Percentiles rank a stretch among this genome's conserved stretches.
Conservation (phyloP, 1,284 basidiomycete species). For the Schizophyllum amplum region DNA sequence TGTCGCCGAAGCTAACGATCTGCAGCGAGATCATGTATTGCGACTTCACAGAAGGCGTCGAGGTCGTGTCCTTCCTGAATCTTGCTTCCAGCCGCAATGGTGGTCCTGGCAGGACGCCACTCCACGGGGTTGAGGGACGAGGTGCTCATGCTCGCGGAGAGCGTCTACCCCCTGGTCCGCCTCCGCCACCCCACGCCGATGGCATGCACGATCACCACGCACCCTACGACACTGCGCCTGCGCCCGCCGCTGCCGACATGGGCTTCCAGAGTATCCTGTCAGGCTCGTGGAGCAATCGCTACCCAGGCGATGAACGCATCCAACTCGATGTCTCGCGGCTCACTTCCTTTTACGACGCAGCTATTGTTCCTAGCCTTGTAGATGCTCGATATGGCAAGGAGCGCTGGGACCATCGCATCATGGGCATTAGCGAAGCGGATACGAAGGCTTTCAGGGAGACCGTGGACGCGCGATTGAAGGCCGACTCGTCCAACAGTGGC, state of each 20-base stretch:
- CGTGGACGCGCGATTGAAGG: conserved; percentile 11
- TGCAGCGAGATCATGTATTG: conserved; percentile 46
- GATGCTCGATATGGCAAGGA: conserved; percentile 19
- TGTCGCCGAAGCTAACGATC: background rate
- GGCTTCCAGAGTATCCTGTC: conserved; percentile 24
- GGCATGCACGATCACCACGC: background rate
- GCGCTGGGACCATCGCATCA: conserved; percentile 26
- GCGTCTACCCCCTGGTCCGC: background rate
- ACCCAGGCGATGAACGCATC: conserved; percentile 36
- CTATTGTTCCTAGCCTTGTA: conserved; percentile 27
- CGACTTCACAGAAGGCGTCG: conserved; percentile 33
- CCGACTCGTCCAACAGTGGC: conserved; percentile 18
- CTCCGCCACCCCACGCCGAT: background rate
- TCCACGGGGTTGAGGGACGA: too few species aligned
- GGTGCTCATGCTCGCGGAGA: background rate
- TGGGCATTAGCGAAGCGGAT: conserved; percentile 22
- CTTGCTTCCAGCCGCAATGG: conserved; percentile 8
- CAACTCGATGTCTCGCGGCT: conserved; percentile 30
- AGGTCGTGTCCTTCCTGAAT: conserved; percentile 25
- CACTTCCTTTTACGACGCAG: conserved; percentile 36
- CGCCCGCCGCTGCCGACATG: conserved; percentile 18
- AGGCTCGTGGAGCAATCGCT: conserved; percentile 32
- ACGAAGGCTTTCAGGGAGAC: conserved; percentile 14
- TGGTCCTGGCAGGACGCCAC: conserved; percentile 2
- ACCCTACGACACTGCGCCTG: conserved; percentile 18